Conservation (phyloP, 2,329 filamentous ascomycete genomes). For the Alternaria sp. region DNA sequence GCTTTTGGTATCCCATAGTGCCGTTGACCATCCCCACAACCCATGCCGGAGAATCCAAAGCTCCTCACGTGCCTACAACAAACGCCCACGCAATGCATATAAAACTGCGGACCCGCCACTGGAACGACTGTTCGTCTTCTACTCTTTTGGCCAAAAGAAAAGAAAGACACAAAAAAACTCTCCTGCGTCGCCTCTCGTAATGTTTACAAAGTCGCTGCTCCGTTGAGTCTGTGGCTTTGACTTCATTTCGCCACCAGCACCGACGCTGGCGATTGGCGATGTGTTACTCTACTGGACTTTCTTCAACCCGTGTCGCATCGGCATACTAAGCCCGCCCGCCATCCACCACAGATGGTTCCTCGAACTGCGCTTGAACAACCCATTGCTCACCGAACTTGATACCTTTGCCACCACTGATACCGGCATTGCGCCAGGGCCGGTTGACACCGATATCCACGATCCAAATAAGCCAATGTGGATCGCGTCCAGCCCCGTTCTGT, state of each 20-base stretch:
- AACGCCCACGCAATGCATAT: conserved; percentile 22
- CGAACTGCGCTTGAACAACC: conserved; percentile 73
- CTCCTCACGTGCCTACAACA: background rate
- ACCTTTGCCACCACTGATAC: conserved; percentile 80
- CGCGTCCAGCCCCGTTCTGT: conserved; percentile 63
- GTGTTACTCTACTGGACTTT: background rate
- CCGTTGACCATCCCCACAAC: conserved; percentile 8
- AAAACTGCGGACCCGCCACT: background rate
- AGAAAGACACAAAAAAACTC: background rate
- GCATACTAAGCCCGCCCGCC: conserved; percentile 13
- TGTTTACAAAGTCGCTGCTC: background rate
- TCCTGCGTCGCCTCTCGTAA: background rate
- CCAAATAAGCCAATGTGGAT: conserved; percentile 75
- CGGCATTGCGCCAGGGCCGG: conserved; percentile 84
- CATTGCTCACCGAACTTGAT: conserved; percentile 89
- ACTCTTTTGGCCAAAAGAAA: background rate
- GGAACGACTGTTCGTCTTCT: background rate
- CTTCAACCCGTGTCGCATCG: background rate
- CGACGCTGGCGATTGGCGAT: background rate
- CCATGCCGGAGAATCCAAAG: conserved; percentile 1
- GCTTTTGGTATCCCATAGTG: conserved; percentile 9
- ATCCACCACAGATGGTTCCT: conserved; percentile 22
- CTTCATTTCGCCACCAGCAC: background rate
- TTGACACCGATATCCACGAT: conserved; percentile 89
- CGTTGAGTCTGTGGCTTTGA: too few relatives aligned